Conservation (phyloP, 805 yeast genomes). For the Metschnikowia henanensis region DNA sequence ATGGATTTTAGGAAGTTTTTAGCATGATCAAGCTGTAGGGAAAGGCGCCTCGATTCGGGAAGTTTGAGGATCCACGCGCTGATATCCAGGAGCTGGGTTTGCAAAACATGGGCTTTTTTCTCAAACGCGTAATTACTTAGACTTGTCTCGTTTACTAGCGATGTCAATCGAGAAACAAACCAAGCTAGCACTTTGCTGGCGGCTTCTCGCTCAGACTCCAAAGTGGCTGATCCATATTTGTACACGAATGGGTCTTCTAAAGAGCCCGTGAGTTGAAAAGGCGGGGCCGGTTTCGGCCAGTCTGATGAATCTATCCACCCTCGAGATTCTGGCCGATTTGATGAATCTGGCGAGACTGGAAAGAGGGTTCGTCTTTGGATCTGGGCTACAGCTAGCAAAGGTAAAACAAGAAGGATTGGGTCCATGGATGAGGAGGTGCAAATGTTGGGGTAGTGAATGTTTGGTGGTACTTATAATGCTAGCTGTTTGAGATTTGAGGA, state of each 20-base stretch:
- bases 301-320: too few species aligned
- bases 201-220: not conserved
- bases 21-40: not conserved
- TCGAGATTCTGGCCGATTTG: too few species aligned
- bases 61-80: not conserved
- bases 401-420: too few species aligned
- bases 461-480: too few species aligned
- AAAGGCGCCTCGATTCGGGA: not conserved
- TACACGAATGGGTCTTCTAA: not conserved
- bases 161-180: not conserved
- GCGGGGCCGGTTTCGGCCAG: too few species aligned
- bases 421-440: too few species aligned
- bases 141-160: not conserved
- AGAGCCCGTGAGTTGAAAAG: too few species aligned
- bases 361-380: too few species aligned
- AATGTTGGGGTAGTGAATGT: too few species aligned
- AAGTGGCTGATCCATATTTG: not conserved
- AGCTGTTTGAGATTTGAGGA: too few species aligned
- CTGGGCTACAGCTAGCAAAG: too few species aligned
- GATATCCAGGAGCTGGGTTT: not conserved
- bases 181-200: not conserved
- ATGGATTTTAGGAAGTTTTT: not conserved
- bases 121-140: not conserved
- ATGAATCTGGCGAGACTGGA: too few species aligned
- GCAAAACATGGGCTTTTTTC: not conserved